Evolutionary conservation across 176 grass and related monocot species (phyloP), one percentile per base, ranked within the genome.

Genomic region (Triticum turgidum): DNA sequence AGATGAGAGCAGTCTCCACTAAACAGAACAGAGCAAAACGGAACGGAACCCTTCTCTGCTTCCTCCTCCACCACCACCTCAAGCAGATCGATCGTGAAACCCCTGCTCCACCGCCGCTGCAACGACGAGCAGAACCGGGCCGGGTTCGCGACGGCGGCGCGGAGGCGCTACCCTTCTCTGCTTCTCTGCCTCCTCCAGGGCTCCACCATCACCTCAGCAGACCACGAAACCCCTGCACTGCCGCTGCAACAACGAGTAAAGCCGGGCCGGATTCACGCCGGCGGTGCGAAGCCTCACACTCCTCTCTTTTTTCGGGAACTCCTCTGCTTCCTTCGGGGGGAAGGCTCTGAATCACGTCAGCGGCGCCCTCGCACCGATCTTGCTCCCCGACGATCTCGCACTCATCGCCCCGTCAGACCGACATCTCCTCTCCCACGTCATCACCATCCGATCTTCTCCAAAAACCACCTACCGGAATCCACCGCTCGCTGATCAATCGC

Each of bases 261-360:
- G 21, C 18, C 58, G 20, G 3, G 58, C 58, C 58, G 17, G 61
- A 24, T 22, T 11, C n/a, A 24, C 61, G 58, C 21, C 58, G 7
- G 20, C 58, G 58, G 58, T 3, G 58, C 20, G 7, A 9, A 7
- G 47, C 47, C 12, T 49, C 9, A 0, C 47, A 12, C 13, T 49
- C 1, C 47, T 0, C 42, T 13, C 4, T 47, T 27, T 66, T 66
- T 33, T 15, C 4, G 13, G n/a, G 3, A 59, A 15, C 13, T 33
- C 5, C 29, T 33, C 64, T 61, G 62, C 11, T 88, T 88, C 75
- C 81, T 89, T 79, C 42, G 54, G 63, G 39, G 0, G 39, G 75
- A 75, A 49, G 78, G 65, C 30, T 84, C 54, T 39, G 77, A 18
- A 65, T 12, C 69, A n/a, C 65, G 8, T 0, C 38, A 35, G 37